Evolutionary conservation across 169 alveolate species (phyloP), one percentile per base, ranked within the genome.

Genomic region (Ichthyophthirius multifiliis): DNA sequence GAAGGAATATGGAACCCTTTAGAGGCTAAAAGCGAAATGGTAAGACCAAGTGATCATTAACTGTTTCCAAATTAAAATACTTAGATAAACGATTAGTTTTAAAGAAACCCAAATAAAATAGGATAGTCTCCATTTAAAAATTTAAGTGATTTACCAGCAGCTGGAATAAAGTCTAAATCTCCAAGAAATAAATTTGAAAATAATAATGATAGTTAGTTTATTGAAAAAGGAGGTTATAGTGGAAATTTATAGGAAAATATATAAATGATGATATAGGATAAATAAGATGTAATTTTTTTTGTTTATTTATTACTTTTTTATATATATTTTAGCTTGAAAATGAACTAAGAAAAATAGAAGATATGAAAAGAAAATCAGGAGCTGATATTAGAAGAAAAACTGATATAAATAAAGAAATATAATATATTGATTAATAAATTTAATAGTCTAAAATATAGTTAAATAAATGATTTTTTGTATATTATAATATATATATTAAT

Each of bases 351-450:
- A 55, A 55, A 55, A 10, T 55, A 2, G 71, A 55, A 27, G 71
- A 27, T 16, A 23, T 55, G 43, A 55, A 55, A 23, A 55, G 71
- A 55, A 55, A 55, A 55, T 20, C 71, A 10, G 71, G 71, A 1
- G 71, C 71, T 55, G 71, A 55, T 27, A 27, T 55, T 27, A 55
- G 71, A 55, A 55, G 71, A 55, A 55, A 55, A 55, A 23, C 71
- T 1, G 71, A 55, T 10, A 55, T 55, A 20, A 55, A 55, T 23
- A 55, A 27, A 55, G 71, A 55, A 55, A n/a, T 55, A 15, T 10
- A 55, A 27, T 55, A 55, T 13, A 27, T 55, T 13, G 71, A 55
- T 13, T 20, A 27, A 2, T 0, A 34, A 6, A 55, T 55, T 15
- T 27, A 55, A 27, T n/a, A 55, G 5, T 39, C 23, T 55, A 55